phyloP scores from a whole-genome alignment of 805 yeast species.

The Cyberlindnera xylosilytica region DNA sequence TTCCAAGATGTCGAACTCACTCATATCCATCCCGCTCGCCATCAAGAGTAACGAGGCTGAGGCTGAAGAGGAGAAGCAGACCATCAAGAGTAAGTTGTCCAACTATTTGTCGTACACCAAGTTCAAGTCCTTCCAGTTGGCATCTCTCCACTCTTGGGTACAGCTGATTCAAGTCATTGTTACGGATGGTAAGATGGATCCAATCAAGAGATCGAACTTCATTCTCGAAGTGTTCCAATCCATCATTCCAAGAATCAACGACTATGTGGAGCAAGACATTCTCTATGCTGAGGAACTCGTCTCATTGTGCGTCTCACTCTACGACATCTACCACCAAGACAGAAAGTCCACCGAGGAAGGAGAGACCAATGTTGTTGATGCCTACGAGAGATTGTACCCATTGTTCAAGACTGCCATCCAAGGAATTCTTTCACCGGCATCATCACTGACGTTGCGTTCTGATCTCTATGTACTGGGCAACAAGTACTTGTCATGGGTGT shows the following conservation, averaged over 20 bases:
- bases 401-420: slow-evolving; percentile 70
- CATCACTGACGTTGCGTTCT: slow-evolving; percentile 67
- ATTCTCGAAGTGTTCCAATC: slow-evolving; percentile 74
- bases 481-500: slow-evolving; percentile 55
- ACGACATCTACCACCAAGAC: slow-evolving; percentile 57
- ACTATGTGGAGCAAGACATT: slow-evolving; percentile 64
- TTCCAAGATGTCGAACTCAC: slow-evolving; percentile 11
- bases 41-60: slow-evolving; percentile 24
- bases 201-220: slow-evolving; percentile 51
- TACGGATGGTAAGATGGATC: slow-evolving; percentile 51
- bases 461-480: slow-evolving; percentile 75
- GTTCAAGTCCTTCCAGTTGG: slow-evolving; percentile 51
- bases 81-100: slow-evolving; percentile 35
- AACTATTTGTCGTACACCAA: slow-evolving; percentile 45
- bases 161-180: slow-evolving; percentile 72
- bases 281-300: slow-evolving; percentile 72
- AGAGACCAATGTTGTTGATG: slow-evolving; percentile 36
- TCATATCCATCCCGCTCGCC: slow-evolving; percentile 16
- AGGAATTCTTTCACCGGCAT: slow-evolving; percentile 68
- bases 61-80: slow-evolving; percentile 22
- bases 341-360: slow-evolving; percentile 31
- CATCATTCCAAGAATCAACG: slow-evolving; percentile 72
- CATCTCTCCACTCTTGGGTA: slow-evolving; percentile 79
- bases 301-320: slow-evolving; percentile 68
- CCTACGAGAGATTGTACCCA: slow-evolving; percentile 55